phyloP scores from a whole-genome alignment of 148 eudicot species.

The Cornus kousa region DNA sequence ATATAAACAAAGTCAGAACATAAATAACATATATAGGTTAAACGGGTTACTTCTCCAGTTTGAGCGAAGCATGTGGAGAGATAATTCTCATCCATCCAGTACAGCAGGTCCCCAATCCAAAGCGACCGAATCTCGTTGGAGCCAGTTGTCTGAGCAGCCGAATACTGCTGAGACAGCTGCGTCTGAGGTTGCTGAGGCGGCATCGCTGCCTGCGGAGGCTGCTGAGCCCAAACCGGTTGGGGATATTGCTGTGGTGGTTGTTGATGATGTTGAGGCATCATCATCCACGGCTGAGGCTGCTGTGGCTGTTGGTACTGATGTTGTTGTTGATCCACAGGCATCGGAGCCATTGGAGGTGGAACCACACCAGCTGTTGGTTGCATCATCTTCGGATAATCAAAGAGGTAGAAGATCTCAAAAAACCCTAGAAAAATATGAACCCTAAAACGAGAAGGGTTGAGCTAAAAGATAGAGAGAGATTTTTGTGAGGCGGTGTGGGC shows the following conservation, averaged over 20 bases:
- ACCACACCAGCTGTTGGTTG: conserved; percentile 55
- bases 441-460: background rate
- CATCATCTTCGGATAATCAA: conserved; percentile 42
- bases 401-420: background rate
- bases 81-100: conserved; percentile 91
- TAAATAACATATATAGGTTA: background rate
- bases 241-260: conserved; percentile 23
- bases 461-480: background rate
- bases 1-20: background rate
- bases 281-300: conserved; percentile 63
- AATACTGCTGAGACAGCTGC: conserved; percentile 27
- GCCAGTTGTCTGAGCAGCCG: conserved; percentile 21
- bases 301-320: conserved; percentile 37
- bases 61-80: conserved; percentile 48
- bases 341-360: conserved; percentile 47
- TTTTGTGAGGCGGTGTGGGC: background rate
- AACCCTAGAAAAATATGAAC: conserved; percentile 3
- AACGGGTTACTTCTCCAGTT: conserved; percentile 64
- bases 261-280: conserved; percentile 37
- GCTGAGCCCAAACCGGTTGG: conserved; percentile 30
- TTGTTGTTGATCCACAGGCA: conserved; percentile 22
- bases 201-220: conserved; percentile 29
- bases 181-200: conserved; percentile 34
- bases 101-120: conserved; percentile 98
- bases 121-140: conserved; percentile 75